phyloP scores from a whole-genome alignment of 1,284 basidiomycete species.

The Acaromyces ingoldii region DNA sequence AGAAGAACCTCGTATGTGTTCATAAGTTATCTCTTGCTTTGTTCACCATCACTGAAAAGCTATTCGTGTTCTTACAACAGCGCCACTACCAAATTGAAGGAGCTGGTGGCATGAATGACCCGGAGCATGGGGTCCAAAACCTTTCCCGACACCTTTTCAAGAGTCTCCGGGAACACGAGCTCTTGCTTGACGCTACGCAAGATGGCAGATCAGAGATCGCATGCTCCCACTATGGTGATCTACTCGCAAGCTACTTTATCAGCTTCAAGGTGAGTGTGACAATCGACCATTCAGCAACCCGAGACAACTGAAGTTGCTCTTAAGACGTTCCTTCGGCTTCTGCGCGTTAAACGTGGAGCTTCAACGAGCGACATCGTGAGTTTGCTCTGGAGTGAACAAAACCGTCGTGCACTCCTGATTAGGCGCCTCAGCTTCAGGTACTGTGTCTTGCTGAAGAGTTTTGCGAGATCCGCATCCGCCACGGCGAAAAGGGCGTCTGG shows the following conservation, averaged over 20 bases:
- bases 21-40: not conserved
- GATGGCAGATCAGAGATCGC: no score
- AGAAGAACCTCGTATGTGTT: conserved; percentile 22
- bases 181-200: no score
- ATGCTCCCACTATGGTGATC: no score
- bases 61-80: not conserved
- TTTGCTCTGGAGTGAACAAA: not conserved
- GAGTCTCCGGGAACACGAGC: conserved; percentile 14
- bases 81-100: conserved; percentile 11
- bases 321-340: conserved; percentile 29
- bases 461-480: conserved; percentile 40
- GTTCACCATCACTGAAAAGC: not conserved
- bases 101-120: conserved; percentile 20
- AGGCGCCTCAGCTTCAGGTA: conserved; percentile 12
- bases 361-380: conserved; percentile 11
- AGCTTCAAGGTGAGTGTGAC: conserved; percentile 15
- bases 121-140: conserved; percentile 20
- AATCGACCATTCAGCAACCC: no score
- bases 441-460: conserved; percentile 47
- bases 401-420: not conserved
- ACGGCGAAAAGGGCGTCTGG: conserved; percentile 47
- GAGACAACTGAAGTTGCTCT: conserved; percentile 30
- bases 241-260: no score
- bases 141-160: conserved; percentile 17
- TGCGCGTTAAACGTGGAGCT: conserved; percentile 9